Evolutionary conservation across 345 rosid genomes (phyloP).

Genomic region (Salix arbutifolia): DNA sequence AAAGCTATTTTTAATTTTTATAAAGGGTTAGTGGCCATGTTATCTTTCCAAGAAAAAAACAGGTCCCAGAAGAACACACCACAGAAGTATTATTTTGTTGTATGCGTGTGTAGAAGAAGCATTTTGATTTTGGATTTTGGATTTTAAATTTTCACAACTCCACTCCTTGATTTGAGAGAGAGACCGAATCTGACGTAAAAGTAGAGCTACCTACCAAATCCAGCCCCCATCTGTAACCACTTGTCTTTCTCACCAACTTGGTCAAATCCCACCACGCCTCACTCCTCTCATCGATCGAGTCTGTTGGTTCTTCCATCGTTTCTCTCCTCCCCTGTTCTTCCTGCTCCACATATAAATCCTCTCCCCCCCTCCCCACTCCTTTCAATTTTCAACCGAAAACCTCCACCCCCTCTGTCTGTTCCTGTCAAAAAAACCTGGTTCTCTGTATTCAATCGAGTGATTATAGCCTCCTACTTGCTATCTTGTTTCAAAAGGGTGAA

Average conservation of each 20-base stretch:
- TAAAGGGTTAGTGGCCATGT: too few relatives aligned
- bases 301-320: slow-evolving; percentile 7
- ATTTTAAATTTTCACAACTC: not conserved
- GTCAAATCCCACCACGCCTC: slow-evolving; percentile 33
- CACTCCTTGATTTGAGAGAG: not conserved
- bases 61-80: too few relatives aligned
- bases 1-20: too few relatives aligned
- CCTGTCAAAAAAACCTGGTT: not conserved
- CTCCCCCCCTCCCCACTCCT: not conserved
- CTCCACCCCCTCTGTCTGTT: not conserved
- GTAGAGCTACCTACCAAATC: slow-evolving; percentile 57
- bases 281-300: slow-evolving; percentile 12
- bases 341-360: not conserved
- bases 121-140: not conserved
- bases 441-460: not conserved
- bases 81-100: too few relatives aligned
- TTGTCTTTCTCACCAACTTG: slow-evolving; percentile 52
- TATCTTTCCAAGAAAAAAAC: too few relatives aligned
- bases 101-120: not conserved
- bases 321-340: slow-evolving; percentile 4
- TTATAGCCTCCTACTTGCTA: not conserved
- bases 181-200: slow-evolving; percentile 38
- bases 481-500: not conserved
- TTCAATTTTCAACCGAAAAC: not conserved
- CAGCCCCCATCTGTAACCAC: slow-evolving; percentile 42